Base-by-base conservation (phyloP, 164 flowering plant genomes). In the Kingdonia uniflora region DNA sequence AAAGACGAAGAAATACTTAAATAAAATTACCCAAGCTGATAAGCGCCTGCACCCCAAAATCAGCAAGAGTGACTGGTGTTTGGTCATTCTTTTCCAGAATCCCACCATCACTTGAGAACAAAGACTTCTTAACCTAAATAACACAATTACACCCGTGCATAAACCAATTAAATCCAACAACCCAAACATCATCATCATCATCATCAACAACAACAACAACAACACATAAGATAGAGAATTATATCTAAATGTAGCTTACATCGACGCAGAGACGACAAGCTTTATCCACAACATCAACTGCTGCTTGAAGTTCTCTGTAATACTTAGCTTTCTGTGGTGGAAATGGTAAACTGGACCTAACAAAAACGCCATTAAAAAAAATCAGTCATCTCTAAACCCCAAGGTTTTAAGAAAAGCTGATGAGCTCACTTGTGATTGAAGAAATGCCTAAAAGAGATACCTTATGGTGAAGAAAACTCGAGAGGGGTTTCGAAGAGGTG, bases 1-100 rank as follows among this genome's bases (percentile, higher is more conserved):
- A n/a, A n/a, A n/a, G n/a, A n/a, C n/a, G n/a, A n/a, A 16, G 49
- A 19, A 29, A 0, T n/a, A 24, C 35, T 21, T 7, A 37, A 47
- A 22, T 23, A 49, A 23, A 41, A 59, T 66, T 76, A 87, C 98
- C 96, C 50, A 87, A 73, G 69, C 95, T 91, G 52, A 87, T 64
- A 6, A 91, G 66, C 42, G 96, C 98, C 62, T 91, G 95, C 19
- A 87, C 96, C 21, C 96, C 83, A 52, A 91, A 91, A 76, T 91
- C 98, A 0, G 98, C 95, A 15, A 85, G 68, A 0, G 98, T 91
- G 24, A 85, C 96, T 0, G 92, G 96, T 17, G 98, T 79, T 56
- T 78, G 80, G 55, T 87, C 92, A 10, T 60, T 76, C 80, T 91
- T 91, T 45, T 85, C 81, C 14, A 91, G 50, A 56, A 84, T 59